A percentile compares a stretch with the other conserved stretches of the same genome.
phyloP scores from a whole-genome alignment of 257 asterid genomes.

The Scutellaria galericulata region DNA sequence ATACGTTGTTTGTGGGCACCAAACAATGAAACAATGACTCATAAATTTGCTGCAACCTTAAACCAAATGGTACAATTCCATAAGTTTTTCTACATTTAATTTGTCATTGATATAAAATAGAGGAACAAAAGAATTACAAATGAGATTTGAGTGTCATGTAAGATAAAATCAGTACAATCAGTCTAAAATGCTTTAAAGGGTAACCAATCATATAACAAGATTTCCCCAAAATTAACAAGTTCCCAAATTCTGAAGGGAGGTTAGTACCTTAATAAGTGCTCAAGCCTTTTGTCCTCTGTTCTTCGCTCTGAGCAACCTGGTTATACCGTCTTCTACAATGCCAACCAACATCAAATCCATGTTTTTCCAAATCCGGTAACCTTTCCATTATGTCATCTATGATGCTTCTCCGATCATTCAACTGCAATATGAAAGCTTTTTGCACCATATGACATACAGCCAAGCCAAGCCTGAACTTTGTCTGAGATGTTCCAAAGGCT shows the following conservation, averaged over 20 bases:
- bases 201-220: background rate
- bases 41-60: no score
- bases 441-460: constrained; percentile 72
- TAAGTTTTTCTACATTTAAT: no score
- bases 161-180: background rate
- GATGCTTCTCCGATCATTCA: constrained; percentile 47
- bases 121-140: no score
- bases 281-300: constrained; percentile 21
- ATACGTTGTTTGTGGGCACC: no score
- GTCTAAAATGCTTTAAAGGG: background rate
- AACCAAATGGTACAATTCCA: no score
- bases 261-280: constrained; percentile 17
- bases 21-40: no score
- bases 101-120: no score
- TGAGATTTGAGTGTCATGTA: no score
- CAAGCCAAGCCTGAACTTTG: constrained; percentile 73
- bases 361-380: constrained; percentile 59
- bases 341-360: constrained; percentile 64
- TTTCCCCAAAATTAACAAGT: background rate
- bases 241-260: no score
- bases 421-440: constrained; percentile 52
- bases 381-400: constrained; percentile 60
- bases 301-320: constrained; percentile 39
- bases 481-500: constrained; percentile 50
- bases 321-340: constrained; percentile 46